Percentiles rank a stretch among this genome's conserved stretches.
phyloP scores from a whole-genome alignment of 2,329 filamentous ascomycete genomes.

The Cordyceps tenuipes region DNA sequence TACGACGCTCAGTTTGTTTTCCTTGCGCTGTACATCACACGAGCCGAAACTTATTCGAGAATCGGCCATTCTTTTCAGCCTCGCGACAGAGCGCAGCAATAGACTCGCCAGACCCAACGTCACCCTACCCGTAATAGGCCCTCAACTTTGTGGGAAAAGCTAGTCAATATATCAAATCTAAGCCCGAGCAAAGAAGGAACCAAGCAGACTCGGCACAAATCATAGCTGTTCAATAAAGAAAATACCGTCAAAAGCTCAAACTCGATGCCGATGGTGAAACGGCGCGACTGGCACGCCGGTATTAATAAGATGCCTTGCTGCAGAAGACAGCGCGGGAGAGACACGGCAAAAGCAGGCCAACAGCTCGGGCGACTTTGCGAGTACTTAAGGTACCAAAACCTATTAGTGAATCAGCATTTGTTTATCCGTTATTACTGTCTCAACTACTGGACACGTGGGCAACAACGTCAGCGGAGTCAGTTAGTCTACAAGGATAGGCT shows the following conservation, averaged over 20 bases:
- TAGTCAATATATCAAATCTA: not conserved
- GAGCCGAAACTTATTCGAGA: not conserved
- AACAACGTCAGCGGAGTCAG: conserved; percentile 4
- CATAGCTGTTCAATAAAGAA: conserved; percentile 2
- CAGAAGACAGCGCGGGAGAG: not conserved
- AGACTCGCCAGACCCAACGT: not conserved
- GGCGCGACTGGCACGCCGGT: not conserved
- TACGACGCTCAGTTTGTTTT: not conserved
- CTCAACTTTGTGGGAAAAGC: not conserved
- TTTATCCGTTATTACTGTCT: not conserved
- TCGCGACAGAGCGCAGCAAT: not conserved
- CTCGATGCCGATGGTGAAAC: not conserved
- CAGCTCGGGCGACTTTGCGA: not conserved
- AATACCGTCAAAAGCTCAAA: not conserved
- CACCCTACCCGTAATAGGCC: not conserved
- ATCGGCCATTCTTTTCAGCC: not conserved
- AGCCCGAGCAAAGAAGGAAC: not conserved
- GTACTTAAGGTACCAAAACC: not conserved
- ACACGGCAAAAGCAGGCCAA: not conserved
- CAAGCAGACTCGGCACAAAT: not conserved
- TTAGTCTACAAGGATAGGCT: conserved; percentile 7
- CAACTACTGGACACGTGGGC: conserved; percentile 9
- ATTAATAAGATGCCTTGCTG: not conserved
- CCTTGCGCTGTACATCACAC: conserved; percentile 2
- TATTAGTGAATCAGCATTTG: conserved; percentile 1